These are phyloP conservation scores for Carex parvula DNA, from an alignment of 176 grass and related monocot species.

Conservation along the genomic window DNA sequence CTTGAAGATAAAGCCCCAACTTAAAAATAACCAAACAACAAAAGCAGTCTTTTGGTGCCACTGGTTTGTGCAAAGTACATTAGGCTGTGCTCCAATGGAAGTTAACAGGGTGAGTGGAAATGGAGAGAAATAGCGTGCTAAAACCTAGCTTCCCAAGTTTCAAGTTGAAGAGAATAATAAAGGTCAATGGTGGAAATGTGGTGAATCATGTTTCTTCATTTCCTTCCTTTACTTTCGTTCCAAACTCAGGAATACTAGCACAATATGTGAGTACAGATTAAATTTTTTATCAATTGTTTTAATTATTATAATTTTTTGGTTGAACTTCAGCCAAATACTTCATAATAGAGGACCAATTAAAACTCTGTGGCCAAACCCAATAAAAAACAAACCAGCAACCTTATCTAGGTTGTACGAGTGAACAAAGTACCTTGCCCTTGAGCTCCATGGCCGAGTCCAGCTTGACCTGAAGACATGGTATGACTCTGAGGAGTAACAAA, in stretches of 20 bases:
- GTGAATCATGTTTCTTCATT: background rate
- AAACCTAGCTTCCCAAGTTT: background rate
- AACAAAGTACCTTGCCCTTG: constrained; percentile 63
- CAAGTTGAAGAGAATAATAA: background rate
- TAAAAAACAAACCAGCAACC: background rate
- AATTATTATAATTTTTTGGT: background rate
- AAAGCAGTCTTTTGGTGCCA: background rate
- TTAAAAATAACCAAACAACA: background rate
- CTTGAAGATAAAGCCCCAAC: background rate
- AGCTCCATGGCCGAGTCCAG: constrained; percentile 45
- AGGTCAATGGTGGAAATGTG: background rate
- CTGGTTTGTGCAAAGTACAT: background rate
- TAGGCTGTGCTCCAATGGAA: background rate
- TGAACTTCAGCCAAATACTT: background rate
- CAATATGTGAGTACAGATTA: background rate
- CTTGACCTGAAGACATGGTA: constrained; percentile 53
- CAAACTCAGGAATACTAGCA: background rate
- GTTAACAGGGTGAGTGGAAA: background rate
- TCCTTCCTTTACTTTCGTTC: background rate
- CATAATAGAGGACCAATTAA: background rate
- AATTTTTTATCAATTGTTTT: background rate
- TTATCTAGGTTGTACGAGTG: background rate
- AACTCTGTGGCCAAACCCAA: background rate
- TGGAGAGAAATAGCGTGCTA: background rate
- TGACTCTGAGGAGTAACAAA: constrained; percentile 69